Conservation (phyloP, 208 protist species). For the Trichomonas tenax region DNA sequence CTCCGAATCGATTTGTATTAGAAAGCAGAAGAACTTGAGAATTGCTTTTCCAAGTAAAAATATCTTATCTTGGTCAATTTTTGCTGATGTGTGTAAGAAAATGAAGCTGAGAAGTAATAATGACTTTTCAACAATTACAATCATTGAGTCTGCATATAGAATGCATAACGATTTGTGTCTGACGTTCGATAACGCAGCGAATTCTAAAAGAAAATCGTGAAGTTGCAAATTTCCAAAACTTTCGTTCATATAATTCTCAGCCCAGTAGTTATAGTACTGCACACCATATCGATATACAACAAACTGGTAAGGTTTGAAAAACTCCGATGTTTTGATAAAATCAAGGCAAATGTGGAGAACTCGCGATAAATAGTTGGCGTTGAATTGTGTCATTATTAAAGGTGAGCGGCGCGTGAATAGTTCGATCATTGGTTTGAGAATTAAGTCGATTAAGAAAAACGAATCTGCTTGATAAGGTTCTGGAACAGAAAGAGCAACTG, state of each 20-base stretch:
- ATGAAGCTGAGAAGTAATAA: not conserved
- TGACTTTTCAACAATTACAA: not conserved
- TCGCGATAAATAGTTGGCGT: not conserved
- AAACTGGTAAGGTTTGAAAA: not conserved
- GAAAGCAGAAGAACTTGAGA: not conserved
- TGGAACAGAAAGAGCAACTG: not conserved
- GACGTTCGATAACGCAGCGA: not conserved
- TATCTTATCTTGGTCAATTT: not conserved
- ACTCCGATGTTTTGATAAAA: not conserved
- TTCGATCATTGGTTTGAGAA: not conserved
- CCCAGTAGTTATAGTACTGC: not conserved
- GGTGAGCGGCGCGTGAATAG: not conserved
- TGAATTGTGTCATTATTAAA: not conserved
- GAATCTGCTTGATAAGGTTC: not conserved
- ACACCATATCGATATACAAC: not conserved
- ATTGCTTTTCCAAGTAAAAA: not conserved
- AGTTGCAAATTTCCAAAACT: not conserved
- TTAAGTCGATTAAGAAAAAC: not conserved
- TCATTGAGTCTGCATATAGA: not conserved
- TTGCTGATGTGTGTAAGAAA: not conserved
- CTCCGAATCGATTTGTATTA: not conserved
- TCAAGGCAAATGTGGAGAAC: not conserved
- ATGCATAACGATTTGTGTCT: too few relatives aligned
- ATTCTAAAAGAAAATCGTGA: not conserved
- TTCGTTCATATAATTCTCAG: not conserved